These are phyloP conservation scores for Lachnellula occidentalis DNA, from an alignment of 2,329 filamentous ascomycete genomes.

Conservation along the genomic window DNA sequence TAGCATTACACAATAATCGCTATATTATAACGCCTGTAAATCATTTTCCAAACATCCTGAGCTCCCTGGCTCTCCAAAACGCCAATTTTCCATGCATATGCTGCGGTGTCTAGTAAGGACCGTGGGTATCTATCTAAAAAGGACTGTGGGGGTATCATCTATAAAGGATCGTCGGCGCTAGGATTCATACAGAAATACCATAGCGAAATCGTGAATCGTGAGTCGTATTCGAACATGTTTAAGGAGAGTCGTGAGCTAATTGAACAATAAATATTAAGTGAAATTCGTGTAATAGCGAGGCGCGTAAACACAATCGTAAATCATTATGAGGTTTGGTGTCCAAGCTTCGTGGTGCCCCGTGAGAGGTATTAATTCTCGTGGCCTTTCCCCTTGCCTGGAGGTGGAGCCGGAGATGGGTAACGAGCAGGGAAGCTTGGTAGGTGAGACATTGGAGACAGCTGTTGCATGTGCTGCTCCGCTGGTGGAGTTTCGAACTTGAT, in stretches of 20 bases:
- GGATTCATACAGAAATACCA: conserved; percentile 31
- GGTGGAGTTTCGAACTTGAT: conserved; percentile 25
- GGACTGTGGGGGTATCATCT: conserved; percentile 22
- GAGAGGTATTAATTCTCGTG: conserved; percentile 26
- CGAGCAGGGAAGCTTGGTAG: conserved; percentile 24
- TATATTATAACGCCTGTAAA: conserved; percentile 10
- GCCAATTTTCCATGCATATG: conserved; percentile 26
- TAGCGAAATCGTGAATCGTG: conserved; percentile 28
- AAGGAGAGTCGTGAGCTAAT: conserved; percentile 21
- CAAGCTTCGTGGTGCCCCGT: conserved; percentile 1
- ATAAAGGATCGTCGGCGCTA: conserved; percentile 20
- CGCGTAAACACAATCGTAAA: conserved; percentile 14
- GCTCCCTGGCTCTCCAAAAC: conserved; percentile 15
- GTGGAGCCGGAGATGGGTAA: conserved; percentile 20
- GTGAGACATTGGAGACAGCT: conserved; percentile 16
- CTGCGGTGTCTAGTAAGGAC: conserved; percentile 16
- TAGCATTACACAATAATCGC: conserved; percentile 7
- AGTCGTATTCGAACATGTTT: conserved; percentile 16
- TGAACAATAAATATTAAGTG: conserved; percentile 17
- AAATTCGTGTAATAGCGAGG: conserved; percentile 17
- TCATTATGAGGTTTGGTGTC: conserved; percentile 7
- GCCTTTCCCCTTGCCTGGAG: conserved; percentile 28
- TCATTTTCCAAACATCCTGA: conserved; percentile 8
- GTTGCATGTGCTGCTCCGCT: conserved; percentile 18
- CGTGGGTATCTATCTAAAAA: conserved; percentile 21